Evolutionary conservation across 2,329 filamentous ascomycete genomes (phyloP).

Genomic region (Fusarium nurragi): DNA sequence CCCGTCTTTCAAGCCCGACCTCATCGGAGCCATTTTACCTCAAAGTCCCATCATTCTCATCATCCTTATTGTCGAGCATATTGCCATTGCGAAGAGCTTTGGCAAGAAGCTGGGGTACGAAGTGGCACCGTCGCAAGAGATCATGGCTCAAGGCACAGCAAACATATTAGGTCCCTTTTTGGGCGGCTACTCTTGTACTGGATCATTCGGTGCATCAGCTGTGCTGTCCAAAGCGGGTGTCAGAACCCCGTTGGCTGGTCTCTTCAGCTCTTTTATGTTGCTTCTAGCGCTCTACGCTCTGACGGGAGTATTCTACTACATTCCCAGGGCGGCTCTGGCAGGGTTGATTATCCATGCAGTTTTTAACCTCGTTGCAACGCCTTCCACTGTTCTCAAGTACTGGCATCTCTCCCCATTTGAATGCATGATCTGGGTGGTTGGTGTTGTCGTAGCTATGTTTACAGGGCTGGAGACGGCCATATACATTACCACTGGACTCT

Average conservation of each 20-base stretch:
- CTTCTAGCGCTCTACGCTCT: slow-evolving; percentile 81
- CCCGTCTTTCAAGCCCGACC: slow-evolving; percentile 56
- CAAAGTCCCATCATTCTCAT: slow-evolving; percentile 78
- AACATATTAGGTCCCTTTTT: slow-evolving; percentile 81
- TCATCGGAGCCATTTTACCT: slow-evolving; percentile 66
- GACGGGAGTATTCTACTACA: slow-evolving; percentile 82
- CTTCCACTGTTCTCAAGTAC: slow-evolving; percentile 78
- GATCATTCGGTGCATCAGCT: slow-evolving; percentile 72
- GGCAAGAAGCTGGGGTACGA: slow-evolving; percentile 82
- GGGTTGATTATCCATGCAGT: slow-evolving; percentile 88
- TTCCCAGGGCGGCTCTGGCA: slow-evolving; percentile 75
- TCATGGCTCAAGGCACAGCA: slow-evolving; percentile 79
- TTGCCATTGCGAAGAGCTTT: slow-evolving; percentile 85
- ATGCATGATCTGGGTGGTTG: slow-evolving; percentile 77
- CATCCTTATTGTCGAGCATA: slow-evolving; percentile 83
- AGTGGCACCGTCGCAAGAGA: slow-evolving; percentile 80
- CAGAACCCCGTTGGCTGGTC: slow-evolving; percentile 78
- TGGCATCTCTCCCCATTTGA: slow-evolving; percentile 81
- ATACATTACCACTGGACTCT: slow-evolving; percentile 58
- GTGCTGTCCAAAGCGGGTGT: slow-evolving; percentile 88
- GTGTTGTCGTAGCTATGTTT: slow-evolving; percentile 69
- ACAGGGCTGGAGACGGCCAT: slow-evolving; percentile 61
- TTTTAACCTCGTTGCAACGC: slow-evolving; percentile 77
- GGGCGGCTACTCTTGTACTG: slow-evolving; percentile 61
- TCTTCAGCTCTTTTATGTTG: slow-evolving; percentile 80